Conservation (phyloP, 371 early-diverging fungal genomes). For the Apophysomyces trapeziformis region DNA sequence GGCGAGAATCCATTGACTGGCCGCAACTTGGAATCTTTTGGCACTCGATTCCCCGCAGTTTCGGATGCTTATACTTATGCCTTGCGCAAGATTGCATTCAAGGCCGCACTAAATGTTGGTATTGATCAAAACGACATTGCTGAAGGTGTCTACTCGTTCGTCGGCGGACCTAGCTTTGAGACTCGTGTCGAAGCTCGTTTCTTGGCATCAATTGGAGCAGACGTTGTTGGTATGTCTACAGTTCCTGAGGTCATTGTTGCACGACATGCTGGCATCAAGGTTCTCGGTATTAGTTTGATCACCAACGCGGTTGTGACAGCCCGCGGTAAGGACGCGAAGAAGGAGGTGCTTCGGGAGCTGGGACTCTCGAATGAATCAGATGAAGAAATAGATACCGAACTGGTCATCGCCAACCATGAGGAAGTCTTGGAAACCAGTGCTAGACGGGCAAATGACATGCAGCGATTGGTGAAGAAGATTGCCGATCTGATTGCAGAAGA, state of each 20-base stretch:
- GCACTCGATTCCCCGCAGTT: slow-evolving; percentile 91
- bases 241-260: slow-evolving; percentile 95
- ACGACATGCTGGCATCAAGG: slow-evolving; percentile 87
- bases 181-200: slow-evolving; percentile 89
- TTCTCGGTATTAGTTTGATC: slow-evolving; percentile 85
- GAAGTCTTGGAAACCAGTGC: slow-evolving; percentile 86
- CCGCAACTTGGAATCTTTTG: slow-evolving; percentile 82
- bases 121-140: slow-evolving; percentile 57
- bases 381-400: slow-evolving; percentile 51
- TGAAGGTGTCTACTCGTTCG: slow-evolving; percentile 89
- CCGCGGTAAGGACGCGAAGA: slow-evolving; percentile 67
- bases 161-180: slow-evolving; percentile 92
- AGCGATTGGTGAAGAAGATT: slow-evolving; percentile 71
- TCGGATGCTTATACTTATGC: slow-evolving; percentile 90
- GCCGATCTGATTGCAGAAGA: slow-evolving; percentile 43
- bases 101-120: slow-evolving; percentile 61
- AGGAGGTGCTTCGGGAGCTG: slow-evolving; percentile 56
- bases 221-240: slow-evolving; percentile 97
- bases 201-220: slow-evolving; percentile 77
- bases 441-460: slow-evolving; percentile 76
- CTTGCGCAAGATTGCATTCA: slow-evolving; percentile 71
- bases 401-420: slow-evolving; percentile 78
- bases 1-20: slow-evolving; percentile 87
- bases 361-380: slow-evolving; percentile 48
- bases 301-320: slow-evolving; percentile 83